phyloP scores from a whole-genome alignment of 257 asterid species.

The Jacaranda mimosifolia region DNA sequence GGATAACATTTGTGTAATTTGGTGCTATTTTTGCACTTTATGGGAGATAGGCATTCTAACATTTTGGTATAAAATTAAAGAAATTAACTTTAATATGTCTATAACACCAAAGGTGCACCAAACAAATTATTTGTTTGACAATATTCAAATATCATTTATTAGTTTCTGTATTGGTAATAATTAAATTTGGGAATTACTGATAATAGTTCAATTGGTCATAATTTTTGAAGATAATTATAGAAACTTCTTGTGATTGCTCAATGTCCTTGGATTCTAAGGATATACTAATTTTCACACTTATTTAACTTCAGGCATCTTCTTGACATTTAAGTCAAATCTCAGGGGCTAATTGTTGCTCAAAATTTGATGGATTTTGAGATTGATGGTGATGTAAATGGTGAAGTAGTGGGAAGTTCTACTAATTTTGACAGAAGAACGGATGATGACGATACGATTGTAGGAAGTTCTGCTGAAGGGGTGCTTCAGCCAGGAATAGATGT shows the following conservation, averaged over 20 bases:
- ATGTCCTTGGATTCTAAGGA: slow-evolving; percentile 11
- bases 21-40: not conserved
- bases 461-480: slow-evolving; percentile 65
- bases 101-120: slow-evolving; percentile 7
- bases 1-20: too few species aligned
- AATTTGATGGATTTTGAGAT: slow-evolving; percentile 83
- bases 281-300: slow-evolving; percentile 12
- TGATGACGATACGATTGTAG: slow-evolving; percentile 58
- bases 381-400: slow-evolving; percentile 75
- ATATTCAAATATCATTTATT: not conserved
- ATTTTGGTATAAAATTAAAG: not conserved
- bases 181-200: not conserved
- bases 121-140: not conserved
- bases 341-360: slow-evolving; percentile 35
- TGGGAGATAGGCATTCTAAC: not conserved
- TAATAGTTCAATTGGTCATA: slow-evolving; percentile 3
- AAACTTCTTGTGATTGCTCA: slow-evolving; percentile 29
- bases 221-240: not conserved
- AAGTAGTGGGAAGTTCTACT: slow-evolving; percentile 74
- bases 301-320: slow-evolving; percentile 37
- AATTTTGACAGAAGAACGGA: slow-evolving; percentile 60
- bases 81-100: not conserved
- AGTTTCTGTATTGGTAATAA: not conserved
- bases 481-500: slow-evolving; percentile 67
- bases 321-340: slow-evolving; percentile 15